phyloP scores from a whole-genome alignment of 352 stramenopile genomes.

The Globisporangium parvum region DNA sequence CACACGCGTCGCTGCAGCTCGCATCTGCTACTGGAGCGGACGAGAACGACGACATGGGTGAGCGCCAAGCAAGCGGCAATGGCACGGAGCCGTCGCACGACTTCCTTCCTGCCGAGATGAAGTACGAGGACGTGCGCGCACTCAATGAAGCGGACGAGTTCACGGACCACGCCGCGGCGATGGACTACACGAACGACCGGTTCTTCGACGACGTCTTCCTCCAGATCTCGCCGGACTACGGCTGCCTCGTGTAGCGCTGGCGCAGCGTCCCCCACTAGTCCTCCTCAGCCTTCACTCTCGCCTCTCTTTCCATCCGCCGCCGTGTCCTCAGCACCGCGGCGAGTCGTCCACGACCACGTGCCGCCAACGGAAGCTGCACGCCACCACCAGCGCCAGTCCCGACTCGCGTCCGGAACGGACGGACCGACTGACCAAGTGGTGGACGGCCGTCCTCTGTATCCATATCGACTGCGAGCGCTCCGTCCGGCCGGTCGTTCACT shows the following conservation, averaged over 20 bases:
- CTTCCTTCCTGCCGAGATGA: conserved; percentile 23
- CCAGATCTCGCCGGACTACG: conserved; percentile 71
- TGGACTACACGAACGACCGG: conserved; percentile 64
- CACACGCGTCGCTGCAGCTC: background rate
- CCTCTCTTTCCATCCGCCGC: background rate
- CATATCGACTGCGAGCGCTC: too few species aligned
- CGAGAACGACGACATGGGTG: conserved; percentile 15
- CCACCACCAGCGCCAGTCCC: too few species aligned
- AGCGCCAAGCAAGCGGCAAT: conserved; percentile 19
- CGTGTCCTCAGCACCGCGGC: conserved; percentile 87
- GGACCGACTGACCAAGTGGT: too few species aligned
- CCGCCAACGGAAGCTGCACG: background rate
- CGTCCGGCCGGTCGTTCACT: too few species aligned
- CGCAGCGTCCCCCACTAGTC: too few species aligned
- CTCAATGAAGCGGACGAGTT: conserved; percentile 45
- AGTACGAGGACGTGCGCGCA: conserved; percentile 49
- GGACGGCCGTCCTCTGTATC: too few species aligned
- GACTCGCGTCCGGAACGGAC: too few species aligned
- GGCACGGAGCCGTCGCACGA: conserved; percentile 15
- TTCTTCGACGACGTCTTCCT: conserved; percentile 79
- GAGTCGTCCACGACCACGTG: conserved; percentile 44
- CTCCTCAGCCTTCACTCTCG: too few species aligned
- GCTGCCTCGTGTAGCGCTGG: conserved; percentile 44
- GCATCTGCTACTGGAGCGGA: too few species aligned
- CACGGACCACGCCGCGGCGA: conserved; percentile 32